Conservation (phyloP, 2,329 filamentous ascomycete genomes). For the Raffaelea deltoideospora region DNA sequence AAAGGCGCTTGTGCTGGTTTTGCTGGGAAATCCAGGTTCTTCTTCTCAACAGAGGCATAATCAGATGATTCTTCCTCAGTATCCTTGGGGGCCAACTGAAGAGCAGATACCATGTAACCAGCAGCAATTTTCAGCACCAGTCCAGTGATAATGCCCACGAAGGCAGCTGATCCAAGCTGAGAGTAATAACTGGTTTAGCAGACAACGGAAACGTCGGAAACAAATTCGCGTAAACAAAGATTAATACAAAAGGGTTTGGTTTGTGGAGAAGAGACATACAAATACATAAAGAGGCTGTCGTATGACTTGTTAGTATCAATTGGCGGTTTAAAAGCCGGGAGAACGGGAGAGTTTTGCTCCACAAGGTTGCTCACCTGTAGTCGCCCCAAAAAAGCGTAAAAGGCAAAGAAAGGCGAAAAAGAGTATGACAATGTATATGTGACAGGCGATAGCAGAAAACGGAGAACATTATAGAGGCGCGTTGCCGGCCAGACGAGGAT, state of each 20-base stretch:
- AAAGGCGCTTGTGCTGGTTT: not conserved
- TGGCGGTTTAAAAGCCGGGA: too few relatives aligned
- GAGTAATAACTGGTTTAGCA: not conserved
- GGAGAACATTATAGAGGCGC: constrained; percentile 10
- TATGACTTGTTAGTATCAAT: constrained; percentile 2
- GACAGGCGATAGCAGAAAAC: constrained; percentile 21
- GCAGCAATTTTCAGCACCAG: constrained; percentile 42
- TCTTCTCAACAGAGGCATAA: not conserved
- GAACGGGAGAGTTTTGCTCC: too few relatives aligned
- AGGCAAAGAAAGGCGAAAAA: constrained; percentile 11
- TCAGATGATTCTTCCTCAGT: constrained; percentile 4
- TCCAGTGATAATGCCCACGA: constrained; percentile 52
- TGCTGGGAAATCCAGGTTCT: not conserved
- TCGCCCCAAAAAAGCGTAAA: constrained; percentile 15
- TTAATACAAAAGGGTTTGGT: too few relatives aligned
- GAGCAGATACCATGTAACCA: constrained; percentile 33
- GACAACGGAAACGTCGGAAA: too few relatives aligned
- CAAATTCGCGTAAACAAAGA: too few relatives aligned
- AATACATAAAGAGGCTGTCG: constrained; percentile 28
- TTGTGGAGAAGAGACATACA: too few relatives aligned
- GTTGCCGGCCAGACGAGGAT: constrained; percentile 4
- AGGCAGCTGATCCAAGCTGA: constrained; percentile 43
- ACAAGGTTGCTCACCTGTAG: constrained; percentile 23
- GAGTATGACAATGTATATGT: constrained; percentile 18
- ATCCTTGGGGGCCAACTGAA: constrained; percentile 22